These are phyloP conservation scores for Ophiognomonia clavigignenti-juglandacearum DNA, from an alignment of 2,329 filamentous ascomycete genomes.

Conservation along the genomic window DNA sequence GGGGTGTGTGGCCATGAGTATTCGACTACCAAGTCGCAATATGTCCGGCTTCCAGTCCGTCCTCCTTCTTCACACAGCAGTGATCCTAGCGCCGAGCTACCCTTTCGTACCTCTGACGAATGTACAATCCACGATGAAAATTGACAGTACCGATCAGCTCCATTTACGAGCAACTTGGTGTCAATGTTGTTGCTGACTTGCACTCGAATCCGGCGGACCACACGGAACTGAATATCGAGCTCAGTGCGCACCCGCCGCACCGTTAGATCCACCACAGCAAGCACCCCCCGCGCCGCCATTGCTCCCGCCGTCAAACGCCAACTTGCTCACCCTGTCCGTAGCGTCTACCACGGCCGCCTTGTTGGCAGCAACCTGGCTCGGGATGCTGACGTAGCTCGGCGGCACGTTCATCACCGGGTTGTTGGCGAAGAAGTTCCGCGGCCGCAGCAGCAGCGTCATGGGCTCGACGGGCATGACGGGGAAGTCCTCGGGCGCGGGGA, in stretches of 20 bases:
- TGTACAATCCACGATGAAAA: no score
- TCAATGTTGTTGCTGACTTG: background rate
- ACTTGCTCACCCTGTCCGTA: constrained; percentile 42
- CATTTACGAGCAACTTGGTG: no score
- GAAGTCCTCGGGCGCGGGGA: constrained; percentile 86
- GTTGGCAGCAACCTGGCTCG: constrained; percentile 58
- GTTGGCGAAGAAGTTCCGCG: constrained; percentile 75
- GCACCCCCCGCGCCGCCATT: background rate
- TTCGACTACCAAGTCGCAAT: no score
- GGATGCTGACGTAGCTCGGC: constrained; percentile 67
- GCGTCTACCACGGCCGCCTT: constrained; percentile 39
- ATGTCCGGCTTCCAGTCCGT: no score
- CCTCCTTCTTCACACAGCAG: no score
- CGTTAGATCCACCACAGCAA: constrained; percentile 13
- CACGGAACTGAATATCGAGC: background rate
- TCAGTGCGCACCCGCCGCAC: constrained; percentile 2
- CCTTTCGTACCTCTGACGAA: no score
- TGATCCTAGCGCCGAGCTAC: no score
- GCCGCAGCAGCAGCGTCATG: constrained; percentile 73
- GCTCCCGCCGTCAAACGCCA: constrained; percentile 24
- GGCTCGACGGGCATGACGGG: constrained; percentile 87
- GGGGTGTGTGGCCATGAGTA: no score
- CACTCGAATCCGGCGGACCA: background rate
- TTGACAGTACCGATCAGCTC: no score
- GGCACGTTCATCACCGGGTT: constrained; percentile 80